These are phyloP conservation scores for Neocallimastix lanati DNA, from an alignment of 192 early-diverging fungal genomes.

Conservation along the genomic window DNA sequence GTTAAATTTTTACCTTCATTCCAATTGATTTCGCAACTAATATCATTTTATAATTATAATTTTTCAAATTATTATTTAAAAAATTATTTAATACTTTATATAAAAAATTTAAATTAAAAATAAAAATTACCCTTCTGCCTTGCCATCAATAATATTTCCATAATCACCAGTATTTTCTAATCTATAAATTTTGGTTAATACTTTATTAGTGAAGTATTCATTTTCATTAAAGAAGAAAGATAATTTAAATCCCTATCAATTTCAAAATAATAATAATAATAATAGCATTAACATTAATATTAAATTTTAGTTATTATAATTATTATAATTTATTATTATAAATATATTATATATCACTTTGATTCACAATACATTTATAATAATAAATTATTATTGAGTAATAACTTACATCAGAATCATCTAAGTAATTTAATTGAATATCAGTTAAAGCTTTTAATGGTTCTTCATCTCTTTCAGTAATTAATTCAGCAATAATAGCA, in stretches of 20 bases:
- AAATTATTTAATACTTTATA: neutral
- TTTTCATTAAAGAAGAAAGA: constrained; percentile 84
- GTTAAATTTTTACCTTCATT: constrained; percentile 92
- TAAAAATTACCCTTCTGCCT: constrained; percentile 52
- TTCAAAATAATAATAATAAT: neutral
- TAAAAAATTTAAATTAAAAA: neutral
- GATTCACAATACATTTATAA: too few relatives aligned
- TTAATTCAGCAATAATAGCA: constrained; percentile 55
- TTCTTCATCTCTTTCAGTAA: constrained; percentile 81
- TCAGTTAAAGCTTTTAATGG: constrained; percentile 76
- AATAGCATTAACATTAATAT: neutral
- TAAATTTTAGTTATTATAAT: neutral
- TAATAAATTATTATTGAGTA: too few relatives aligned
- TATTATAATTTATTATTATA: too few relatives aligned
- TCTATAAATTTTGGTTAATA: constrained; percentile 84
- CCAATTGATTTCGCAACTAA: constrained; percentile 60
- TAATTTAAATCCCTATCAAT: constrained; percentile 61
- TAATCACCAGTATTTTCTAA: constrained; percentile 50
- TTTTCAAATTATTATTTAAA: neutral
- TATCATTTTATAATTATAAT: neutral
- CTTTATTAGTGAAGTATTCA: constrained; percentile 69
- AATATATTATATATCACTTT: too few relatives aligned
- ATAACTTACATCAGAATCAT: constrained; percentile 8
- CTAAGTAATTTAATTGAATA: constrained; percentile 66
- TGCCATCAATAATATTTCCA: constrained; percentile 78